Base-by-base conservation (phyloP, 1,284 basidiomycete species). In the Puccinia novopanici region DNA sequence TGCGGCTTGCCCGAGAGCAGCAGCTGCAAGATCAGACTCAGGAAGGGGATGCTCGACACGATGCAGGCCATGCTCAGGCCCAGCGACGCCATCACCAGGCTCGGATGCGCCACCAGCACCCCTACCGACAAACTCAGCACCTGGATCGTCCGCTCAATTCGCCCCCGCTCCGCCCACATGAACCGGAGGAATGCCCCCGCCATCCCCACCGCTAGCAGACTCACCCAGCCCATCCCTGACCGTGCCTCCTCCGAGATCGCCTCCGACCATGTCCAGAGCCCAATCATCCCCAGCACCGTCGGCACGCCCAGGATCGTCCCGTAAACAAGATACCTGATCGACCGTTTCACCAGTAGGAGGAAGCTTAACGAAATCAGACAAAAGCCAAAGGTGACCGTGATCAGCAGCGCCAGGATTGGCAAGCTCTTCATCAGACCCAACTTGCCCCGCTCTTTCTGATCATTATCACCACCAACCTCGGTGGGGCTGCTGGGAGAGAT, bases 191-290 rank as follows among this genome's bases (percentile, higher is more conserved):
- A 61, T 6, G 72, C 30, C 15, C 37, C 37, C 30, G 77, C 54
- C n/a, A n/a, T 48, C 27, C 57, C n/a, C 67, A 72, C 54, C 37
- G 68, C 40, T n/a, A 30, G 10, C 50, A 63, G 42, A 48, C 77
- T 72, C 52, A 79, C 24, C 52, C 57, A 79, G 12, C 77, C 77
- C 77, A 79, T 79, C 24, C 67, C 68, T 0, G 15, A 0, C 10
- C 48, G 57, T 22, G 22, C 48, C 6, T 48, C 22, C 30, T 79
- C 77, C 42, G 77, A 48, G n/a, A 79, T 17, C 52, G 77, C 70
- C 42, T 61, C 40, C 30, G 77, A 72, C 77, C 77, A 79, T 9
- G 77, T 79, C 68, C 68, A 79, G 6, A 79, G n/a, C 1, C 77
- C 68, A 22, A 79, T 71, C 54, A 79, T 57, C 24, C 68, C 67